Conservation (phyloP, 306 rosid genomes). For the Glycine latifolia region DNA sequence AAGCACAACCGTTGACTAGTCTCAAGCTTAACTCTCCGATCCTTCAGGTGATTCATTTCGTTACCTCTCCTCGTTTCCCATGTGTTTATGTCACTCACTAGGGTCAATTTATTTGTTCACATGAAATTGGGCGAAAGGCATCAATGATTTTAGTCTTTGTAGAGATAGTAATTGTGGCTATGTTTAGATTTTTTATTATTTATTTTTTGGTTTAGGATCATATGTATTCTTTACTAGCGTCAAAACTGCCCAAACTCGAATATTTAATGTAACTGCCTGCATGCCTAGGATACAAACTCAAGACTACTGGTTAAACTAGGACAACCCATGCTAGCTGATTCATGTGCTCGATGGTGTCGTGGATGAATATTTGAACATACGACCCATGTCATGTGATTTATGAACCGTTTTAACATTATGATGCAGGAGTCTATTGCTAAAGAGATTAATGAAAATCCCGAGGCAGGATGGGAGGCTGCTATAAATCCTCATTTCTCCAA, state of each 20-base stretch:
- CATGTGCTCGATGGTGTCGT: too few relatives aligned
- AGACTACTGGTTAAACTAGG: too few relatives aligned
- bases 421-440: conserved; percentile 80
- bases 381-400: conserved; percentile 7
- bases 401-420: background rate
- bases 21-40: conserved; percentile 68
- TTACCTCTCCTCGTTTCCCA: background rate
- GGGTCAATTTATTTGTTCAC: background rate
- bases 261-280: too few relatives aligned
- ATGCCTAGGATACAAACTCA: too few relatives aligned
- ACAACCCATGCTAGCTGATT: too few relatives aligned
- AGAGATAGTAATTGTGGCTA: too few relatives aligned
- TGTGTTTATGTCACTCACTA: background rate
- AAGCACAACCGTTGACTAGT: conserved; percentile 47
- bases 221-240: too few relatives aligned
- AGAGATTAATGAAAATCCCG: conserved; percentile 70
- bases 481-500: conserved; percentile 81
- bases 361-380: background rate
- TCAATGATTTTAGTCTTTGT: too few relatives aligned
- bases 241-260: too few relatives aligned
- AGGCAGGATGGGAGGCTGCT: conserved; percentile 92
- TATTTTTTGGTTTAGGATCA: too few relatives aligned
- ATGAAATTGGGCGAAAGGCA: background rate
- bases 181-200: too few relatives aligned
- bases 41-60: conserved; percentile 68